Conservation (phyloP, 371 early-diverging fungal genomes). For the Mortierella sp. region DNA sequence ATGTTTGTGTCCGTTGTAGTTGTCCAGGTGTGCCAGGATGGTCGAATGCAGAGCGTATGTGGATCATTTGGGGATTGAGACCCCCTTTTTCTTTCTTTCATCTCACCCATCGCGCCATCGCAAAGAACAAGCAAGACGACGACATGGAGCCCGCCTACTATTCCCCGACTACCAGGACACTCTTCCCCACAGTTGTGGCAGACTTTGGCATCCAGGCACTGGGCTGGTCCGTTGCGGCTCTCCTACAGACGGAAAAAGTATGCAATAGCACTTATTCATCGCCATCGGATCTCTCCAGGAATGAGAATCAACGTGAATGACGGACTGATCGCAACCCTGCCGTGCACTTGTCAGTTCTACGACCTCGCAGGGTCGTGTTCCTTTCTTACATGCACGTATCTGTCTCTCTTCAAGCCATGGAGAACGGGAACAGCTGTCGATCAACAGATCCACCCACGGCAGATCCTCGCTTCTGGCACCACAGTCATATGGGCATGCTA, state of each 20-base stretch:
- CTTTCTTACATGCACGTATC: constrained; percentile 30
- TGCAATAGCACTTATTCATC: not conserved
- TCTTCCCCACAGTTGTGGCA: constrained; percentile 14
- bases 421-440: not conserved
- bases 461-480: constrained; percentile 43
- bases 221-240: constrained; percentile 22
- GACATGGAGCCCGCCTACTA: constrained; percentile 4
- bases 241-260: constrained; percentile 51
- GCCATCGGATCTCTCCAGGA: not conserved
- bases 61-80: no score
- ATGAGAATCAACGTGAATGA: no score
- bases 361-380: constrained; percentile 40
- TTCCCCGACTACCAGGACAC: constrained; percentile 8
- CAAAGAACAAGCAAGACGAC: not conserved
- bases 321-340: no score
- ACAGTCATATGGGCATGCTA: constrained; percentile 41
- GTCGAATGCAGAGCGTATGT: no score
- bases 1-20: no score
- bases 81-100: not conserved
- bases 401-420: constrained; percentile 41
- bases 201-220: constrained; percentile 30
- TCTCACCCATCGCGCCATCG: not conserved
- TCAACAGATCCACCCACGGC: constrained; percentile 31
- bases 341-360: constrained; percentile 34
- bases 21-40: no score